A percentile compares a stretch with the other conserved stretches of the same genome.
These are phyloP conservation scores for Erigeron canadensis DNA, from an alignment of 129 eudicot species.

Conservation along the genomic window DNA sequence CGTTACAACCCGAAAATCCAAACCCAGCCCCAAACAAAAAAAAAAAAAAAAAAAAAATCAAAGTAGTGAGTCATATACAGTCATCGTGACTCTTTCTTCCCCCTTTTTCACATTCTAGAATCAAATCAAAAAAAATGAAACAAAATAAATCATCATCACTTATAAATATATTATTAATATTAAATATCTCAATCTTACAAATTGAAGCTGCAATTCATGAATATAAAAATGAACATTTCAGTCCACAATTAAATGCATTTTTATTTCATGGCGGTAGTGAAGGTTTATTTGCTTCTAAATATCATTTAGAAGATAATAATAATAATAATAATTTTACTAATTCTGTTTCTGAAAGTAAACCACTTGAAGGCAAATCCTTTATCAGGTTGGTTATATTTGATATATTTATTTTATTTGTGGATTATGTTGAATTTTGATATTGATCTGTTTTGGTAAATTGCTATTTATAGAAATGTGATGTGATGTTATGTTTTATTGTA, in stretches of 20 bases:
- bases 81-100: neutral
- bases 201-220: slow-evolving; percentile 58
- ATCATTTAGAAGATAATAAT: neutral
- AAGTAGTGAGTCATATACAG: too few species aligned
- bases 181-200: slow-evolving; percentile 12
- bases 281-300: slow-evolving; percentile 68
- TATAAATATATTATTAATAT: neutral
- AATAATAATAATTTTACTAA: slow-evolving; percentile 8
- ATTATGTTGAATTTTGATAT: neutral
- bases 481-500: neutral
- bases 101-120: neutral
- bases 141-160: neutral
- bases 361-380: slow-evolving; percentile 54
- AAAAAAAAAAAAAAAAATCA: too few species aligned
- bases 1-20: too few species aligned
- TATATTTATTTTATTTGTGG: neutral
- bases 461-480: neutral
- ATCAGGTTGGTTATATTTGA: slow-evolving; percentile 43
- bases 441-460: neutral
- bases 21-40: too few species aligned
- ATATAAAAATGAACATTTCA: slow-evolving; percentile 43
- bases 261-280: slow-evolving; percentile 81
- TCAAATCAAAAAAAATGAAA: neutral
- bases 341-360: slow-evolving; percentile 10
- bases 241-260: slow-evolving; percentile 55